phyloP scores from a whole-genome alignment of 2,329 filamentous ascomycete species.

The Aspergillus pseudonomiae region DNA sequence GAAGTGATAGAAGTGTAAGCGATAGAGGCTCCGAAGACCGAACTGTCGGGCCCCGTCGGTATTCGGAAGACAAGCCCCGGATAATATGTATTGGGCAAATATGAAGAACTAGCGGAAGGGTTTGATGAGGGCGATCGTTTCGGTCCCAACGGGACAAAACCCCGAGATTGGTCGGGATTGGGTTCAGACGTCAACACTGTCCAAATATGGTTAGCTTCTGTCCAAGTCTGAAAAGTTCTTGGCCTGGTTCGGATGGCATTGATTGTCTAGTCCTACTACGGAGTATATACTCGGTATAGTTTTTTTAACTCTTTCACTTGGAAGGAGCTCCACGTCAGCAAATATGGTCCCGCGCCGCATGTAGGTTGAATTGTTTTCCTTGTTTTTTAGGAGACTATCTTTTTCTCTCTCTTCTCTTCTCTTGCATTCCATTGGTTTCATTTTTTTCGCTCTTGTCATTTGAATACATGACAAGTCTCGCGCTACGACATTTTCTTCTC shows the following conservation, averaged over 20 bases:
- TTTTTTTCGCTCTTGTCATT: background rate
- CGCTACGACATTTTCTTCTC: background rate
- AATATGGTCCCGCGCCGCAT: background rate
- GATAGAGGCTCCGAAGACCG: background rate
- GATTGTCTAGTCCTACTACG: too few species aligned
- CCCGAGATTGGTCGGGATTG: constrained; percentile 11
- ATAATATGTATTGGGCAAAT: background rate
- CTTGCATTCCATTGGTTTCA: background rate
- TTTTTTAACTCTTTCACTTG: background rate
- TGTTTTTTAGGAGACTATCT: too few species aligned
- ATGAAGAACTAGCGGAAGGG: constrained; percentile 1
- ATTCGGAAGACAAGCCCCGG: constrained; percentile 1
- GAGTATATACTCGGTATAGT: background rate
- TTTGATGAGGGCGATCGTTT: constrained; percentile 25
- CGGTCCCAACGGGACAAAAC: constrained; percentile 17
- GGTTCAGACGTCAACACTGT: constrained; percentile 14
- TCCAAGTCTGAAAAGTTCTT: background rate
- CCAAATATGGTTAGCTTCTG: constrained; percentile 11
- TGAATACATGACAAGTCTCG: too few species aligned
- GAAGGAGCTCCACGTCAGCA: background rate
- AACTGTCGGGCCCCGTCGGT: background rate
- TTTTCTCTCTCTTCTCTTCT: too few species aligned
- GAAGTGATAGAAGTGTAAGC: background rate
- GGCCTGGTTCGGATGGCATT: background rate
- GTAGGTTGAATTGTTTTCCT: background rate